Conservation (phyloP, 2,329 filamentous ascomycete genomes). For the Clonostachys rosea region DNA sequence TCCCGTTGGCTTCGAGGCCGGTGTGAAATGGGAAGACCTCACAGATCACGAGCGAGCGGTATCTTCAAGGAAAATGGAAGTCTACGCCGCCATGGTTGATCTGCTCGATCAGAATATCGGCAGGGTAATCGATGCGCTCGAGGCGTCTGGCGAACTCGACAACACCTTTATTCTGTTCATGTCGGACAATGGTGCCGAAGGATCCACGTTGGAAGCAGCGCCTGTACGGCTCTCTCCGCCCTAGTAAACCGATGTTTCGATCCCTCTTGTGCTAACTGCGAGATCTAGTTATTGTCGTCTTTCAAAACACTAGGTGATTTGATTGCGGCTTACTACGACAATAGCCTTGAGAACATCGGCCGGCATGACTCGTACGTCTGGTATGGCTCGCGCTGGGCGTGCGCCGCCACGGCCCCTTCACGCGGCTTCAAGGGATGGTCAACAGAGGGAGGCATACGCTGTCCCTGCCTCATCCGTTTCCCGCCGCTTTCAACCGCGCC, state of each 20-base stretch:
- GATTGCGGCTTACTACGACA: constrained; percentile 52
- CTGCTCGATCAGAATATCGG: constrained; percentile 57
- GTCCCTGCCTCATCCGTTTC: constrained; percentile 9
- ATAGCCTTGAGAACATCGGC: constrained; percentile 45
- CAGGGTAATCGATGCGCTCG: constrained; percentile 51
- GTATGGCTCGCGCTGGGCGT: constrained; percentile 54
- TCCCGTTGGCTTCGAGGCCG: background rate
- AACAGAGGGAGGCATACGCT: constrained; percentile 34
- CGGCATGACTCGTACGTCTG: constrained; percentile 53
- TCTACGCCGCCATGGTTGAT: constrained; percentile 61
- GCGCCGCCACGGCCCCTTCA: constrained; percentile 28
- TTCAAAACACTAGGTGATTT: constrained; percentile 44
- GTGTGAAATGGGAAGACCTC: too few species aligned
- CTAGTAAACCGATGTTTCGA: too few species aligned
- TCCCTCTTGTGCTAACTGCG: background rate
- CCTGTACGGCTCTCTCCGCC: background rate
- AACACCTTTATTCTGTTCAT: constrained; percentile 63
- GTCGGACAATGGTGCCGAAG: constrained; percentile 59
- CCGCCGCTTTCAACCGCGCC: background rate
- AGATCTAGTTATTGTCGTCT: constrained; percentile 21
- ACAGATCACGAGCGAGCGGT: background rate
- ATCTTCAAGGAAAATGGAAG: constrained; percentile 9
- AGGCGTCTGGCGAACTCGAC: constrained; percentile 51
- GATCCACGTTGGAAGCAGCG: constrained; percentile 49
- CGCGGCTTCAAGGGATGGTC: constrained; percentile 30